phyloP scores from a whole-genome alignment of 305 asterid genomes.

The Solanum hybrid region DNA sequence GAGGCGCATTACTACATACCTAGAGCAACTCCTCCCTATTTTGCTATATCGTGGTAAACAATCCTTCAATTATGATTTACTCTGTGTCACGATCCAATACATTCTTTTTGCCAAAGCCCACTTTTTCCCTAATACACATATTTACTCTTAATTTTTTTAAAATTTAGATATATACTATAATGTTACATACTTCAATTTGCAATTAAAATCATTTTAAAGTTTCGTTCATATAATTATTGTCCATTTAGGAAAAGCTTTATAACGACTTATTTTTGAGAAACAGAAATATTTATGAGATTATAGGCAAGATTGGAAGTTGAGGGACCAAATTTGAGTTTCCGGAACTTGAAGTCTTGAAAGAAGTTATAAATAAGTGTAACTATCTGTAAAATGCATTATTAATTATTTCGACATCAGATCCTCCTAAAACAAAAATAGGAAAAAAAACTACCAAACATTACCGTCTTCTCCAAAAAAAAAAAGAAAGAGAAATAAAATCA shows the following conservation, averaged over 20 bases:
- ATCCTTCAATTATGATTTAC: background rate
- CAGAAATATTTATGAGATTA: background rate
- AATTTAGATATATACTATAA: background rate
- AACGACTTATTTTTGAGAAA: background rate
- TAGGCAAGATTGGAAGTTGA: background rate
- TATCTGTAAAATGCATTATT: background rate
- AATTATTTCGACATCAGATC: background rate
- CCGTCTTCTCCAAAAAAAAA: background rate
- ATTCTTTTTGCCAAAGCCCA: background rate
- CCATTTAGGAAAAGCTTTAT: background rate
- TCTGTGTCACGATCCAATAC: rapidly evolving
- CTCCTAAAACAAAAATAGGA: background rate
- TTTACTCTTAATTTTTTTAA: background rate
- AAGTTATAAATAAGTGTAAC: background rate
- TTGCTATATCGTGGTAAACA: rapidly evolving
- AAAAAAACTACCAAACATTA: background rate
- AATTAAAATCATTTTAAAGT: too few relatives aligned
- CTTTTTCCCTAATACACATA: background rate
- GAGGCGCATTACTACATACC: background rate
- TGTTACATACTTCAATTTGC: background rate
- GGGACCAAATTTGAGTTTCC: background rate
- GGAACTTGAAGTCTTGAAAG: background rate
- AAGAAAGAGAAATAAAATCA: too few relatives aligned
- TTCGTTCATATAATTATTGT: background rate
- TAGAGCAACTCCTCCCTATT: background rate